Evolutionary conservation across 495 filamentous ascomycete species (phyloP), one percentile per base, ranked within the genome.

Genomic region (Trypethelium eluteriae): DNA sequence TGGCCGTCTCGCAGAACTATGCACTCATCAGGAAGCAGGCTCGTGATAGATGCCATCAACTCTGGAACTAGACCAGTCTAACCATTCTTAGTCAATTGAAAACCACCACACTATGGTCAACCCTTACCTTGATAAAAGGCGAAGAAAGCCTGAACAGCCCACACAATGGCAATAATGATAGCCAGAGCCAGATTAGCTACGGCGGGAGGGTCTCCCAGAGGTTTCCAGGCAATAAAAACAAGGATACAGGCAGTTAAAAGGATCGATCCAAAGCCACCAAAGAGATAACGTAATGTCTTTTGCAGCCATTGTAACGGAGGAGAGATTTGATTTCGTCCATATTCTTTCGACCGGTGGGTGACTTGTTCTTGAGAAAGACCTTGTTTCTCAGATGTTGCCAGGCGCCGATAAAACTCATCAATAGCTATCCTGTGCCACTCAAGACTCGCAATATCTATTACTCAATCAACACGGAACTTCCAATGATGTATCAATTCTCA

Each of bases 1-100:
- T 83, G 81, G 1, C 90, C 89, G 73, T 92, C 85, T 49, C 92
- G 87, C 4, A 96, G 77, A 2, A 89, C 90, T 65, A 80, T 84
- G 61, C 73, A 64, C 25, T 76, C 70, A 11, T 71, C 67, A 2
- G 76, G 76, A 1, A 78, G 62, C n/a, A 78, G 63, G 63, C 70
- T 69, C 41, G 68, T 68, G 65, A 78, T 78, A 32, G 74, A 74
- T 18, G 70, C 71, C 76, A 78, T 78, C 39, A 25, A 69, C 72
- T 32, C 72, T 70, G 2, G 66, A 65, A 3, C 74, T 76, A 3
- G 75, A 77, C 75, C 75, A 78, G 62, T 78, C 76, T 53, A 18
- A 18, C 49, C 5, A 14, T 5, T 18, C 5, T 14, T 53, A 11
- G 16, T 11, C 10, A 53, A 18, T 18, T 53, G 49, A 14, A 11